A percentile compares a stretch with the other conserved stretches of the same genome.
phyloP scores from a whole-genome alignment of 306 rosid genomes.

The Prunus campanulata region DNA sequence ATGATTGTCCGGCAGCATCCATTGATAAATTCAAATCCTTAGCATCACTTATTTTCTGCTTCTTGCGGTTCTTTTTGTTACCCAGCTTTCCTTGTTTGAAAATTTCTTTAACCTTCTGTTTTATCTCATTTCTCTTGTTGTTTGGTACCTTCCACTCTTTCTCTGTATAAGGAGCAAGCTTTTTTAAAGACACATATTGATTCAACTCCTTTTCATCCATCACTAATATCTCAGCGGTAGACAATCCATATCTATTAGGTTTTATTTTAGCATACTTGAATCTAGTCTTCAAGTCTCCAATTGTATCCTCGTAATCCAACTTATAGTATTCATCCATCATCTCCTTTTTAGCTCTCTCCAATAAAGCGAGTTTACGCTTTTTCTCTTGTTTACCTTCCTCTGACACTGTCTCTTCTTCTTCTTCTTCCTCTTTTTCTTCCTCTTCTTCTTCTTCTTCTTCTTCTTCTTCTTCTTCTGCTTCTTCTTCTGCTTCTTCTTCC shows the following conservation, averaged over 20 bases:
- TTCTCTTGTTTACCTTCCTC: constrained; percentile 63
- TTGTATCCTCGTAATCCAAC: constrained; percentile 81
- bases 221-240: constrained; percentile 45
- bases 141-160: constrained; percentile 79
- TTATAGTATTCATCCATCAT: constrained; percentile 93
- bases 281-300: constrained; percentile 88
- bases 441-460: constrained; percentile 16
- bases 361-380: constrained; percentile 67
- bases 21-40: constrained; percentile 31
- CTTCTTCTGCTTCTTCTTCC: constrained; percentile 21
- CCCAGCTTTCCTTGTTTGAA: constrained; percentile 29
- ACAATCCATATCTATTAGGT: constrained; percentile 66
- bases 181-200: constrained; percentile 75
- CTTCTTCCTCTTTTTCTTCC: constrained; percentile 23
- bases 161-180: constrained; percentile 77
- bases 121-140: constrained; percentile 50
- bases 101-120: constrained; percentile 59
- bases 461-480: not conserved
- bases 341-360: constrained; percentile 76
- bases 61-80: constrained; percentile 31
- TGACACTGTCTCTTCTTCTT: constrained; percentile 16
- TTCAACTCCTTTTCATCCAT: constrained; percentile 80
- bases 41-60: constrained; percentile 33
- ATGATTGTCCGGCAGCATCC: not conserved
- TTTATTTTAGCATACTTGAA: constrained; percentile 82